Conservation (phyloP, 495 filamentous ascomycete species). For the Podospora bellae-mahoneyi region DNA sequence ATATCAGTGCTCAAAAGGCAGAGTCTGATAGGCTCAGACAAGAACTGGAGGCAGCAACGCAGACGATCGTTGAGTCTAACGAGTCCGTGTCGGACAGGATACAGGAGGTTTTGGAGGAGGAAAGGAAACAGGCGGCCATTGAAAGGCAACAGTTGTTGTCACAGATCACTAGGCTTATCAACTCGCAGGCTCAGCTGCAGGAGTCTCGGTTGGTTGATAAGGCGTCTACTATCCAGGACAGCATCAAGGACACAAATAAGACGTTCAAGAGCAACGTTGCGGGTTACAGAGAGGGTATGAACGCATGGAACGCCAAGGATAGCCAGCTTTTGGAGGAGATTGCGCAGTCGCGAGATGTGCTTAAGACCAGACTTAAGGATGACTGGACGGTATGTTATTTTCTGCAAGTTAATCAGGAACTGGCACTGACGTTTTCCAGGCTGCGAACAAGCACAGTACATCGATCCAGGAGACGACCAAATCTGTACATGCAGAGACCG, state of each 20-base stretch:
- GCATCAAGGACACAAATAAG: conserved; percentile 58
- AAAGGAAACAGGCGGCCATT: conserved; percentile 64
- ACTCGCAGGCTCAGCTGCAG: conserved; percentile 67
- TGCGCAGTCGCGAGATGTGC: conserved; percentile 62
- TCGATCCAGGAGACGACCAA: conserved; percentile 78
- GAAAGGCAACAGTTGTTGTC: conserved; percentile 71
- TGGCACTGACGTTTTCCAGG: conserved; percentile 45
- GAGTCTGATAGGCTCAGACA: conserved; percentile 69
- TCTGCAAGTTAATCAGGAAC: neutral
- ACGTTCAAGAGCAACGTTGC: conserved; percentile 60
- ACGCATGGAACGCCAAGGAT: conserved; percentile 70
- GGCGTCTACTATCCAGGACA: conserved; percentile 57
- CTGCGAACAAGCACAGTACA: conserved; percentile 71
- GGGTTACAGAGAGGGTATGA: conserved; percentile 67
- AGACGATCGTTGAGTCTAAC: conserved; percentile 62
- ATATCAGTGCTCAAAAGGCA: conserved; percentile 70
- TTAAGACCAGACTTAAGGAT: conserved; percentile 78
- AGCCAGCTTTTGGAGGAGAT: conserved; percentile 66
- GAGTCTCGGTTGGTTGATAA: conserved; percentile 65
- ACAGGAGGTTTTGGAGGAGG: conserved; percentile 69
- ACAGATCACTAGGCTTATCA: conserved; percentile 73
- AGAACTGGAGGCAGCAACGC: conserved; percentile 65
- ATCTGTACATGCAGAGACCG: conserved; percentile 87
- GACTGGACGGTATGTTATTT: conserved; percentile 68
- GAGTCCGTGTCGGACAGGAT: conserved; percentile 61